These are phyloP conservation scores for Suillus plorans DNA, from an alignment of 768 basidiomycete species.

Conservation along the genomic window DNA sequence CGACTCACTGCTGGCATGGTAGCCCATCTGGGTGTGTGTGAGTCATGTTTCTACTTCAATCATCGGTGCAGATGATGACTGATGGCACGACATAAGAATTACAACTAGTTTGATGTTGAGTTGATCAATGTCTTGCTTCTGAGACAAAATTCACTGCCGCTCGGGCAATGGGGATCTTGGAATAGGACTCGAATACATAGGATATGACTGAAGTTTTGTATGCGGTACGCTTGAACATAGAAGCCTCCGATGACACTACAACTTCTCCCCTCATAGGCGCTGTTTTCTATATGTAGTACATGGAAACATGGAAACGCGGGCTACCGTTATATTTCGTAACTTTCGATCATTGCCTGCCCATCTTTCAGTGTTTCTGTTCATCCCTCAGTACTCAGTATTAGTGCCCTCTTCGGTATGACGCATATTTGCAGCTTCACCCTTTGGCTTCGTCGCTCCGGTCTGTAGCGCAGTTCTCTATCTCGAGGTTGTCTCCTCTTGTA, in stretches of 20 bases:
- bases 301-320: not conserved
- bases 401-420: not conserved
- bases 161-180: not conserved
- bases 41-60: not conserved
- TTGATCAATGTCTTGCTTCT: not conserved
- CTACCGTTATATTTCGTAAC: not conserved
- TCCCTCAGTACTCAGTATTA: not conserved
- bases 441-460: not conserved
- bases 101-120: not conserved
- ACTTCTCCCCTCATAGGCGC: no score
- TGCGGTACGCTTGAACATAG: not conserved
- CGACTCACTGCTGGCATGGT: not conserved
- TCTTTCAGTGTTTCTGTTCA: not conserved
- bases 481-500: not conserved
- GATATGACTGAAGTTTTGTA: not conserved
- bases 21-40: not conserved
- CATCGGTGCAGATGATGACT: not conserved
- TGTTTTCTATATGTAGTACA: not conserved
- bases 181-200: not conserved
- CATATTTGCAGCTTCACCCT: not conserved
- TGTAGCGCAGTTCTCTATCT: not conserved
- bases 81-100: not conserved
- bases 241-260: not conserved
- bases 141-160: not conserved
- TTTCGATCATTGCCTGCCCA: not conserved